Percentiles rank a stretch among this genome's conserved stretches.
phyloP scores from a whole-genome alignment of 164 flowering plant genomes.

The Vitis rotundifolia region DNA sequence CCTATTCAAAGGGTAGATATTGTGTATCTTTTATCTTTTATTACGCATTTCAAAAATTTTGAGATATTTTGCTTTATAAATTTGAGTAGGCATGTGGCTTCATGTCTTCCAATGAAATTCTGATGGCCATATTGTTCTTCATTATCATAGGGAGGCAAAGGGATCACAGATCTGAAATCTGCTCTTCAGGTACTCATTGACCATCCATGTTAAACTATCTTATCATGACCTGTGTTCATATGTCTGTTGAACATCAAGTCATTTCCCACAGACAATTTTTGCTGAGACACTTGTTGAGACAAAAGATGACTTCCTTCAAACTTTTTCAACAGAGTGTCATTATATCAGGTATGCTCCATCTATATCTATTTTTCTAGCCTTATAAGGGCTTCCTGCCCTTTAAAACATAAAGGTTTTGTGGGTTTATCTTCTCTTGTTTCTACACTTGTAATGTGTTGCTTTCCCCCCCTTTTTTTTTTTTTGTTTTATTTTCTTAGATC shows the following conservation, averaged over 20 bases:
- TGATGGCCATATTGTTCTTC: not conserved
- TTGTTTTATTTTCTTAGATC: conserved; percentile 35
- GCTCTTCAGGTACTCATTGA: conserved; percentile 63
- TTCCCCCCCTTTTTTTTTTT: conserved; percentile 1
- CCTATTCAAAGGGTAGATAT: not conserved
- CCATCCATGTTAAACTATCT: not conserved
- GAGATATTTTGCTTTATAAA: not conserved
- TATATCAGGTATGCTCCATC: conserved; percentile 51
- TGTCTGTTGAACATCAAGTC: conserved; percentile 6
- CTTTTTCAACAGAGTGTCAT: conserved; percentile 58
- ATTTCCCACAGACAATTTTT: conserved; percentile 61
- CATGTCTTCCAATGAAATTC: not conserved
- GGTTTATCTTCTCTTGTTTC: not conserved
- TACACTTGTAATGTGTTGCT: not conserved
- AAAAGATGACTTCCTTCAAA: conserved; percentile 74
- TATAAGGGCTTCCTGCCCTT: not conserved
- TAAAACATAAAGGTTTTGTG: not conserved
- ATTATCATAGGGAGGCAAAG: conserved; percentile 69
- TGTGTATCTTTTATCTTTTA: not conserved
- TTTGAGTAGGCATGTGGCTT: not conserved
- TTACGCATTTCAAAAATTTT: not conserved
- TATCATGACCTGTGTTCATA: not conserved
- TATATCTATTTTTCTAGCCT: not conserved
- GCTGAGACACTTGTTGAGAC: conserved; percentile 73
- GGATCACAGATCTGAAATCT: conserved; percentile 76